Evolutionary conservation across 805 yeast species (phyloP).

Genomic region (Kuraishia ogatae): DNA sequence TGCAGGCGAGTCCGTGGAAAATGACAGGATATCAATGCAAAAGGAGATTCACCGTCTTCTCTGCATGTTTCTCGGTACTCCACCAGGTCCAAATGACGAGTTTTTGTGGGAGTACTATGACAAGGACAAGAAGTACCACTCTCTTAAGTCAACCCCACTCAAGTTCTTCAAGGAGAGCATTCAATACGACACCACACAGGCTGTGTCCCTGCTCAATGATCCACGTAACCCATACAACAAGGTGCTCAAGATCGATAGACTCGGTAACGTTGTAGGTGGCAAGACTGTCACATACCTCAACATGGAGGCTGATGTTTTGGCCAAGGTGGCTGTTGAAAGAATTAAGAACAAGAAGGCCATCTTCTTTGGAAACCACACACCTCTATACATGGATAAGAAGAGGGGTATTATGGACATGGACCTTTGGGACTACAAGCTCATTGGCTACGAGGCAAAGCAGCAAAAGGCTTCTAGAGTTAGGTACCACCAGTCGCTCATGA

Average conservation of each 20-base stretch:
- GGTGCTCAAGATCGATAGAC: slow-evolving; percentile 60
- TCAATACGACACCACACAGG: slow-evolving; percentile 38
- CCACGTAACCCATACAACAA: slow-evolving; percentile 66
- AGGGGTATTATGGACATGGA: slow-evolving; percentile 68
- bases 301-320: background rate
- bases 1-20: slow-evolving; percentile 29
- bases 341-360: slow-evolving; percentile 70
- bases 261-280: slow-evolving; percentile 70
- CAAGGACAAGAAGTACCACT: slow-evolving; percentile 47
- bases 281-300: slow-evolving; percentile 56
- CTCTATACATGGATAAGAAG: slow-evolving; percentile 54
- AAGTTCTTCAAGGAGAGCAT: slow-evolving; percentile 53
- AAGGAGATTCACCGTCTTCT: slow-evolving; percentile 57
- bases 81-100: slow-evolving; percentile 62
- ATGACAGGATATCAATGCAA: slow-evolving; percentile 31
- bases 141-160: slow-evolving; percentile 49
- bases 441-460: slow-evolving; percentile 42
- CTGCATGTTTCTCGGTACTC: slow-evolving; percentile 65
- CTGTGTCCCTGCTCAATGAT: slow-evolving; percentile 69
- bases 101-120: slow-evolving; percentile 72
- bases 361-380: slow-evolving; percentile 88
- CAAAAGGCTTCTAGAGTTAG: slow-evolving; percentile 61
- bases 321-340: slow-evolving; percentile 23
- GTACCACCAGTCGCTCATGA: slow-evolving; percentile 70
- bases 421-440: slow-evolving; percentile 55